phyloP scores from a whole-genome alignment of 192 early-diverging fungal genomes.

The Coemansia sp. region DNA sequence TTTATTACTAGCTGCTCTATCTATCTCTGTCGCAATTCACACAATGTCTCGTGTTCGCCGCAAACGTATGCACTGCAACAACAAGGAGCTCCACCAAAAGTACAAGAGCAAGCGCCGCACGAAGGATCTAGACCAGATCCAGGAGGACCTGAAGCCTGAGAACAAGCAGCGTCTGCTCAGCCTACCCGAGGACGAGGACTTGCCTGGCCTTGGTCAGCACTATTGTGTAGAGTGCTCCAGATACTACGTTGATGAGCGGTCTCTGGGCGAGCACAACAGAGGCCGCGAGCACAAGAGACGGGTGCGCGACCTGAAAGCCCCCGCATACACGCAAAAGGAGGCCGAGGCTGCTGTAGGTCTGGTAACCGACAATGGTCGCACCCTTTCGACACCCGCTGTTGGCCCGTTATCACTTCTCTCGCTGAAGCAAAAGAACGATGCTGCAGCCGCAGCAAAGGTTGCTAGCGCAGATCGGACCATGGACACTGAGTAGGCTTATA shows the following conservation, averaged over 20 bases:
- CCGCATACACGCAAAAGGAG: slow-evolving; percentile 90
- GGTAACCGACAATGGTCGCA: slow-evolving; percentile 61
- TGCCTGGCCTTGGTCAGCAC: slow-evolving; percentile 90
- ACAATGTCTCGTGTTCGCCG: slow-evolving; percentile 50
- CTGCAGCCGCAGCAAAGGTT: slow-evolving; percentile 14
- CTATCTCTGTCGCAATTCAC: neutral
- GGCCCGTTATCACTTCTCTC: slow-evolving; percentile 44
- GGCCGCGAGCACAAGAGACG: slow-evolving; percentile 88
- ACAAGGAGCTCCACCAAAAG: slow-evolving; percentile 78
- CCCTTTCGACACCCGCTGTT: slow-evolving; percentile 15
- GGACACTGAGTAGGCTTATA: slow-evolving; percentile 12
- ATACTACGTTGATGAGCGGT: slow-evolving; percentile 70
- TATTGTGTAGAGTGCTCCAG: slow-evolving; percentile 86
- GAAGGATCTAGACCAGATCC: slow-evolving; percentile 96
- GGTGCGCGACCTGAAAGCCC: slow-evolving; percentile 78
- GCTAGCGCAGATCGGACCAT: slow-evolving; percentile 8
- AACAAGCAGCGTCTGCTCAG: slow-evolving; percentile 66
- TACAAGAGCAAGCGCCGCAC: slow-evolving; percentile 83
- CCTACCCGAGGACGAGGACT: slow-evolving; percentile 74
- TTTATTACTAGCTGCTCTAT: neutral
- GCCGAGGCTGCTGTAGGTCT: slow-evolving; percentile 73
- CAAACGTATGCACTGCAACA: slow-evolving; percentile 59
- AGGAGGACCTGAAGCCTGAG: slow-evolving; percentile 82
- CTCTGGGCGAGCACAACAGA: slow-evolving; percentile 69
- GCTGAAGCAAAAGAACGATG: slow-evolving; percentile 38